Conservation (phyloP, 192 early-diverging fungal genomes). For the Neocallimastix lanati region DNA sequence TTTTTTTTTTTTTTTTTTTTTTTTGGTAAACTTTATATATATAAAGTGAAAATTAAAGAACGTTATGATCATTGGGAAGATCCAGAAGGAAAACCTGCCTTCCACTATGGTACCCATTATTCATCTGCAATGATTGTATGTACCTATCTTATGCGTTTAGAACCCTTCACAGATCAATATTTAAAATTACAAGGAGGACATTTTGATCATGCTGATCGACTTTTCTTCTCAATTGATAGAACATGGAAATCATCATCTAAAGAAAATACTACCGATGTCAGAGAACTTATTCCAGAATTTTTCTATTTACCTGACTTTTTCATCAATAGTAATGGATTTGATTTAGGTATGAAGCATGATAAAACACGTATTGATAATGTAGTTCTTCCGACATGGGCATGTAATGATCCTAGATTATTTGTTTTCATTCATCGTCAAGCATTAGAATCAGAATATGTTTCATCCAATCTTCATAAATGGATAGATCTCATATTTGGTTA, state of each 20-base stretch:
- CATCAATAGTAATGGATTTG: slow-evolving; percentile 46
- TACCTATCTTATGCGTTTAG: slow-evolving; percentile 70
- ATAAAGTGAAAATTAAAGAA: slow-evolving; percentile 42
- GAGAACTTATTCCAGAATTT: slow-evolving; percentile 91
- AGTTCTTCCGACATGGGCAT: slow-evolving; percentile 71
- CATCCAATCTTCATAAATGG: slow-evolving; percentile 76
- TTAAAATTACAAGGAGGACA: slow-evolving; percentile 58
- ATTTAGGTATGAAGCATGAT: slow-evolving; percentile 45
- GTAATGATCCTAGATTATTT: slow-evolving; percentile 59
- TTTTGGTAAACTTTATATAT: too few relatives aligned
- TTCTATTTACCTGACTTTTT: slow-evolving; percentile 89
- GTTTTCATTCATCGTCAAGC: slow-evolving; percentile 64
- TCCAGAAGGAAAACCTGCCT: slow-evolving; percentile 12
- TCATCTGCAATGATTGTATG: slow-evolving; percentile 80
- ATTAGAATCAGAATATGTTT: slow-evolving; percentile 63
- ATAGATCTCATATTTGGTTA: slow-evolving; percentile 92
- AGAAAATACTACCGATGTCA: slow-evolving; percentile 63
- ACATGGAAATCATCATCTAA: slow-evolving; percentile 55
- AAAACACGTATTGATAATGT: slow-evolving; percentile 42
- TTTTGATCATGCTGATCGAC: slow-evolving; percentile 66
- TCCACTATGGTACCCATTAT: slow-evolving; percentile 96
- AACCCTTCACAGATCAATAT: slow-evolving; percentile 76
- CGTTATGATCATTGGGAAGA: slow-evolving; percentile 42
- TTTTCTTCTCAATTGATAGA: slow-evolving; percentile 58
- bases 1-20: background rate